Evolutionary conservation across 495 filamentous ascomycete species (phyloP).

Genomic region (Aspergillus asperescens): DNA sequence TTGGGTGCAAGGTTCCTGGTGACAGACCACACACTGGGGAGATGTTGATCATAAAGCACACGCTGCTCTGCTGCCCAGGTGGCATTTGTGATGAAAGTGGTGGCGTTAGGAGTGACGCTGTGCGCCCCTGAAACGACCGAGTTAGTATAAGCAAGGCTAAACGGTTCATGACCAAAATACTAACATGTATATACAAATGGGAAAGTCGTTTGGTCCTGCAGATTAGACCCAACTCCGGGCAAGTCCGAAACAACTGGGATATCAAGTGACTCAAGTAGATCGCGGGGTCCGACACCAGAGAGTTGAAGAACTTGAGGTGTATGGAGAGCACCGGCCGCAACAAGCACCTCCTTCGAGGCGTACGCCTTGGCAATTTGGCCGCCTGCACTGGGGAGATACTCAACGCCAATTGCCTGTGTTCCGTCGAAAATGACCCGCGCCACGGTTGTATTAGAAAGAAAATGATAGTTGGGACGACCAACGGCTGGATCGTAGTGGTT

Average conservation of each 20-base stretch:
- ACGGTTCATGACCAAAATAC: background rate
- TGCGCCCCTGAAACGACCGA: background rate
- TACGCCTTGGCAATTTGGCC: background rate
- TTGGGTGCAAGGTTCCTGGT: background rate
- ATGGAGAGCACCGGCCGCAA: background rate
- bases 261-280: background rate
- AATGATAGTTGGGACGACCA: background rate
- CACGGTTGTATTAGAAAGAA: background rate
- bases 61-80: background rate
- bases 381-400: background rate
- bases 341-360: background rate
- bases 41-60: background rate
- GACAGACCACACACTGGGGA: background rate
- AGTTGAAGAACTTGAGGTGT: background rate
- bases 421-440: background rate
- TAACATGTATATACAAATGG: background rate
- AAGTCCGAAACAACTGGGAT: background rate
- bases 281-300: background rate
- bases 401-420: background rate
- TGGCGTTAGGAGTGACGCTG: background rate
- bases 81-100: background rate
- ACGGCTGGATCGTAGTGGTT: background rate
- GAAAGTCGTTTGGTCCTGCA: background rate
- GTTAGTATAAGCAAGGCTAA: background rate
- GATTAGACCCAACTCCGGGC: background rate